Percentiles rank a stretch among this genome's conserved stretches.
Evolutionary conservation across 2,329 filamentous ascomycete genomes (phyloP).

Genomic region (Monosporascus sp.): DNA sequence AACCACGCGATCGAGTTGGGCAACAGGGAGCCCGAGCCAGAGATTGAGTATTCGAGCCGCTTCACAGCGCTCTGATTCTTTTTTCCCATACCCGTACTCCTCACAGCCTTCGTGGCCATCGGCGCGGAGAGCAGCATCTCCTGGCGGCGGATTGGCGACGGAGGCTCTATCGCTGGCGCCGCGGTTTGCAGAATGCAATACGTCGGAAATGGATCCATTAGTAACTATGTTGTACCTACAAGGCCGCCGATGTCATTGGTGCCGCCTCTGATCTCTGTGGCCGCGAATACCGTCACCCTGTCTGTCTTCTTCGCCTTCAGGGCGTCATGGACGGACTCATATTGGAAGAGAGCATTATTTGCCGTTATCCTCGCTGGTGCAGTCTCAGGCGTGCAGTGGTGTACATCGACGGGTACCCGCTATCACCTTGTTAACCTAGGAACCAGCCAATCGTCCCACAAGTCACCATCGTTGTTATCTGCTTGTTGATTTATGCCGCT

Average conservation of each 20-base stretch:
- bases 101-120: conserved; percentile 66
- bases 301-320: conserved; percentile 74
- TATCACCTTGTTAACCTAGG: conserved; percentile 53
- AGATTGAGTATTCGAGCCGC: conserved; percentile 68
- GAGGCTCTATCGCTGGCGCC: conserved; percentile 66
- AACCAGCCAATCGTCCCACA: conserved; percentile 46
- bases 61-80: conserved; percentile 77
- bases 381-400: conserved; percentile 87
- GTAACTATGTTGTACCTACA: conserved; percentile 69
- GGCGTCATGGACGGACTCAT: conserved; percentile 70
- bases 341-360: conserved; percentile 68
- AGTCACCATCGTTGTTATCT: conserved; percentile 67
- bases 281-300: conserved; percentile 65
- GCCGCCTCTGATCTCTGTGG: conserved; percentile 68
- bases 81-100: conserved; percentile 69
- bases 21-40: conserved; percentile 55
- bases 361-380: conserved; percentile 65
- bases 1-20: conserved; percentile 73
- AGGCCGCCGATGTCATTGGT: conserved; percentile 55
- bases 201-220: conserved; percentile 76
- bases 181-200: conserved; percentile 86
- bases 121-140: conserved; percentile 55
- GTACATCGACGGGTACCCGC: conserved; percentile 64
- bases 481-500: conserved; percentile 59
- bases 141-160: conserved; percentile 53